These are phyloP conservation scores for Suillus variegatus DNA, from an alignment of 768 basidiomycete genomes.

Conservation along the genomic window DNA sequence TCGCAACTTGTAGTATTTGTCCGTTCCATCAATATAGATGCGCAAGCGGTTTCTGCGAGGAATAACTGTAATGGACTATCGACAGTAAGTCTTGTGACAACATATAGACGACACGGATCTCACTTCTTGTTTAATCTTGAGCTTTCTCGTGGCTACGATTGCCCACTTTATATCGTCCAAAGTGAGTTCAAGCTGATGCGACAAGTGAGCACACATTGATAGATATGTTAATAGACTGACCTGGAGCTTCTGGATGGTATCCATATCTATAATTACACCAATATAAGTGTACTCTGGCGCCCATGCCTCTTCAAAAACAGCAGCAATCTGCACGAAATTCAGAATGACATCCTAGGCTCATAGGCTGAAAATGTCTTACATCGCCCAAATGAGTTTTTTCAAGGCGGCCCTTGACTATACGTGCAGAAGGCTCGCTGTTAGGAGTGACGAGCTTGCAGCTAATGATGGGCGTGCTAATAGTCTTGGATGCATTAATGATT, in stretches of 20 bases:
- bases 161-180: conserved; percentile 93
- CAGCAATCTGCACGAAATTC: conserved; percentile 65
- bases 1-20: conserved; percentile 83
- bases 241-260: conserved; percentile 88
- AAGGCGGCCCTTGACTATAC: conserved; percentile 94
- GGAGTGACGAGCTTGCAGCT: conserved; percentile 89
- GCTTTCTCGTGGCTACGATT: conserved; percentile 80
- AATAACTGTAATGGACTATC: conserved; percentile 73
- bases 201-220: background rate
- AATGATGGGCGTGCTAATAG: conserved; percentile 97
- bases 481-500: conserved; percentile 98
- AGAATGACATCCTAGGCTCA: background rate
- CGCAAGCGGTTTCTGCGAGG: conserved; percentile 73
- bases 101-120: background rate
- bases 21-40: conserved; percentile 75
- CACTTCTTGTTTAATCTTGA: conserved; percentile 91
- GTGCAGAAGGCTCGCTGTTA: conserved; percentile 89
- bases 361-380: conserved; percentile 44
- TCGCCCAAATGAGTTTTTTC: conserved; percentile 96
- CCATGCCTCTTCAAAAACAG: conserved; percentile 95
- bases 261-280: conserved; percentile 86
- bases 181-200: conserved; percentile 79
- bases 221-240: conserved; percentile 36
- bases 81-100: background rate
- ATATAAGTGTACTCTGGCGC: conserved; percentile 91